Percentiles rank a stretch among this genome's conserved stretches.
phyloP scores from a whole-genome alignment of 371 early-diverging fungal species.

The Capillidium rhysosporum region DNA sequence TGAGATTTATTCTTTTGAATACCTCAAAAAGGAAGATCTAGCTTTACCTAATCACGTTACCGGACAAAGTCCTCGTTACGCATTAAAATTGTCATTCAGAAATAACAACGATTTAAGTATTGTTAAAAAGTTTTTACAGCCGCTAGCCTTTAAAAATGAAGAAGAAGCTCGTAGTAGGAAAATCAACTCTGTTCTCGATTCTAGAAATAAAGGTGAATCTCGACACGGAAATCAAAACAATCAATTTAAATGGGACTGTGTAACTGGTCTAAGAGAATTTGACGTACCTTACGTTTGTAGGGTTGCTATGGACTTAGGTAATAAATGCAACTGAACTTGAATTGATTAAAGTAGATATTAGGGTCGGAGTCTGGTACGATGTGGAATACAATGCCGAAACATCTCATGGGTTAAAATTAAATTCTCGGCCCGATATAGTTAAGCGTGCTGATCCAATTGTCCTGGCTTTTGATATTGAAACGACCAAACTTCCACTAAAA shows the following conservation, averaged over 20 bases:
- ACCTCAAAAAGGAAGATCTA: constrained; percentile 67
- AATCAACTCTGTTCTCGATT: constrained; percentile 20
- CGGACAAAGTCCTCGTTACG: constrained; percentile 13
- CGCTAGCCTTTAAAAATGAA: constrained; percentile 44
- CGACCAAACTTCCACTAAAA: constrained; percentile 95
- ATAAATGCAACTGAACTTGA: not conserved
- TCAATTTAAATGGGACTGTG: not conserved
- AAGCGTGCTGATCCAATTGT: constrained; percentile 92
- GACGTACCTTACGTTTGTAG: constrained; percentile 88
- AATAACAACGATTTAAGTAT: constrained; percentile 59
- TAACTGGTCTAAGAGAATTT: constrained; percentile 75
- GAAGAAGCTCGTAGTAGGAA: constrained; percentile 37
- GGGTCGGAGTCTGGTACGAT: constrained; percentile 93
- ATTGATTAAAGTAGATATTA: constrained; percentile 34
- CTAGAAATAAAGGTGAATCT: constrained; percentile 11
- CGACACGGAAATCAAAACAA: too few species aligned
- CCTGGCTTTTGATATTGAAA: constrained; percentile 98
- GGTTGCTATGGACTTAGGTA: constrained; percentile 80
- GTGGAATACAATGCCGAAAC: constrained; percentile 26
- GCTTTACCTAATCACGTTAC: constrained; percentile 30
- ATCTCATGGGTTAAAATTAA: constrained; percentile 31
- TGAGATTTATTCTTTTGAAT: constrained; percentile 32
- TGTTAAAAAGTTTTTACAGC: constrained; percentile 52
- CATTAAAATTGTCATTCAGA: constrained; percentile 61
- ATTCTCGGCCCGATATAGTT: constrained; percentile 60